Conservation (phyloP, 495 filamentous ascomycete genomes). For the Tuber microsphaerosporum region DNA sequence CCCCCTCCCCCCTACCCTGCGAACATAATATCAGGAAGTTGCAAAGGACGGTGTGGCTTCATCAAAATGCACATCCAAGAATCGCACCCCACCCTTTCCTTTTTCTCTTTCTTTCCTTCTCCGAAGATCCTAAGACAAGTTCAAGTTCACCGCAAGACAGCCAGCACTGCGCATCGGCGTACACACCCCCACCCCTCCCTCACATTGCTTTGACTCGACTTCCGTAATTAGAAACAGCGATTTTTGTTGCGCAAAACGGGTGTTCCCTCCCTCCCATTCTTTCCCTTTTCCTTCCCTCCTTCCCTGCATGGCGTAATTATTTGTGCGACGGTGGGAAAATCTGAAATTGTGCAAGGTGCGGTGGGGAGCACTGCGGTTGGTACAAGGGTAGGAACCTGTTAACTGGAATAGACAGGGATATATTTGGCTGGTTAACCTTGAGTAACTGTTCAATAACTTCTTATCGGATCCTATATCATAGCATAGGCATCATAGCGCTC, state of each 20-base stretch:
- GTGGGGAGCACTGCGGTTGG: background rate
- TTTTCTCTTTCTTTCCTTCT: background rate
- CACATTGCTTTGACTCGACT: background rate
- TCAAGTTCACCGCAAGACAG: background rate
- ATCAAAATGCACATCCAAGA: background rate
- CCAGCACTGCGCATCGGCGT: background rate
- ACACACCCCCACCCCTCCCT: background rate
- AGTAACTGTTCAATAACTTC: no score
- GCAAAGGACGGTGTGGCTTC: background rate
- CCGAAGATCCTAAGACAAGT: background rate
- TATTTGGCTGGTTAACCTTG: no score
- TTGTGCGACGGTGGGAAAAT: conserved; percentile 4
- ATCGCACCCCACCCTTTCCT: background rate
- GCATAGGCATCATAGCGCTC: background rate
- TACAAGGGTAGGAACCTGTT: no score
- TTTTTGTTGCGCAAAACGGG: conserved; percentile 3
- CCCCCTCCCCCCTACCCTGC: background rate
- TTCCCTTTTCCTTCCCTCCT: background rate
- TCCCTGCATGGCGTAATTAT: conserved; percentile 1
- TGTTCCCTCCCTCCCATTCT: background rate
- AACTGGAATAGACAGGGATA: no score
- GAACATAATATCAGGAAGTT: background rate
- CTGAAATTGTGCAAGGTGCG: background rate
- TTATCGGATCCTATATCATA: no score
- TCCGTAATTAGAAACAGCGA: conserved; percentile 5